A percentile compares a stretch with the other conserved stretches of the same genome.
phyloP scores from a whole-genome alignment of 345 rosid species.

The Pelargonium nanum region DNA sequence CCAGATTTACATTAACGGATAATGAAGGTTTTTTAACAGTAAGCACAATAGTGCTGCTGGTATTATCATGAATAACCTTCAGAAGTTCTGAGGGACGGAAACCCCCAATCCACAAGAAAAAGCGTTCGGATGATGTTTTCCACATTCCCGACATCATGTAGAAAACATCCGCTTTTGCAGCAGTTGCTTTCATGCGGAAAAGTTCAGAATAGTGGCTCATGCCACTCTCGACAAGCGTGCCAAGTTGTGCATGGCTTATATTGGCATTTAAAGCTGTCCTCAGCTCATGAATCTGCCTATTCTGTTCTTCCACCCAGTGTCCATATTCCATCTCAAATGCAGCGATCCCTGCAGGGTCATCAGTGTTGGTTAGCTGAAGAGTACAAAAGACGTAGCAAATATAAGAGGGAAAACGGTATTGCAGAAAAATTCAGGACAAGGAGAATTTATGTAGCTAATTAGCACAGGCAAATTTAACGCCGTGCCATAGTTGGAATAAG shows the following conservation, averaged over 20 bases:
- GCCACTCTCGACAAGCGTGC: slow-evolving; percentile 28
- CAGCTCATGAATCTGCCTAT: slow-evolving; percentile 28
- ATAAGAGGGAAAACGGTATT: not conserved
- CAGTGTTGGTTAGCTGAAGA: not conserved
- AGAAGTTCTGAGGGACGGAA: slow-evolving; percentile 43
- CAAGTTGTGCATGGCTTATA: slow-evolving; percentile 28
- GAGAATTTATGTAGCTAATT: too few relatives aligned
- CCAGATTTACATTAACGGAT: not conserved
- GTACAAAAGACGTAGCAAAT: not conserved
- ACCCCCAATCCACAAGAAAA: slow-evolving; percentile 47
- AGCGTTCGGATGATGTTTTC: slow-evolving; percentile 40
- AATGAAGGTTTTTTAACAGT: not conserved
- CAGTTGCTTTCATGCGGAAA: slow-evolving; percentile 21
- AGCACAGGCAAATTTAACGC: too few relatives aligned
- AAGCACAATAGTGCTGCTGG: not conserved
- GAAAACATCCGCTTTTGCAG: slow-evolving; percentile 34
- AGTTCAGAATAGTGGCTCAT: slow-evolving; percentile 28
- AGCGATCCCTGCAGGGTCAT: slow-evolving; percentile 15
- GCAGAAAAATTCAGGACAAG: too few relatives aligned
- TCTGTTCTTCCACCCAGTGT: slow-evolving; percentile 40
- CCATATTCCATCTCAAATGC: slow-evolving; percentile 36
- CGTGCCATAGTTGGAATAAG: too few relatives aligned
- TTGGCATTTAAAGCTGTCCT: slow-evolving; percentile 30
- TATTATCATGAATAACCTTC: slow-evolving; percentile 19
- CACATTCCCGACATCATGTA: slow-evolving; percentile 43